Evolutionary conservation across 331 rosid genomes (phyloP), one percentile per base, ranked within the genome.

Genomic region (Arachis monticola): DNA sequence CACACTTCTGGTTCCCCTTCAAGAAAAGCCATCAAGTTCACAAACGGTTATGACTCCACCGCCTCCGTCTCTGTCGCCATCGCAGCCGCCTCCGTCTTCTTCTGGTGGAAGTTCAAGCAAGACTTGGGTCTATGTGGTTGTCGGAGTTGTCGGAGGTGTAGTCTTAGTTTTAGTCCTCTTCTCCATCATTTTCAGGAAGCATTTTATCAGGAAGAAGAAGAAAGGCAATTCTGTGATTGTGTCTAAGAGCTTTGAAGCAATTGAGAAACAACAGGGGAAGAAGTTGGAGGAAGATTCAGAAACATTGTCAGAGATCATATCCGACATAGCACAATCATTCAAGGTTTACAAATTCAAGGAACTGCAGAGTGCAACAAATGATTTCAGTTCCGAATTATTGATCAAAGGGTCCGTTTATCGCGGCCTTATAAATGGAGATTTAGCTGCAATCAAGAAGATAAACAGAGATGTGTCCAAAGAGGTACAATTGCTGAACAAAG

Each of bases 391-490:
- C 6, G 61, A 64, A 7, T 60, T 66, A 77, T 70, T 73, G 76
- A 84, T 88, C 48, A 79, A 72, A 55, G 93, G 90, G 13, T 80
- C 87, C 9, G 88, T 87, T 58, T 85, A 80, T 55, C 82, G 76
- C 0, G 91, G 85, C 32, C 57, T 42, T 6, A 83, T 88, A 12
- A 85, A 84, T 48, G 89, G 88, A 1, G 93, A 87, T 70, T 79
- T 74, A 64, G 91, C 88, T 10, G 92, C 97, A 9, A 82, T 91
- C 27, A 88, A 87, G 79, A 79, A 72, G 74, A 76, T 74, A 67
- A 67, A 88, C 60, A 90, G 88, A 41, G 92, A 87, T 61, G 92
- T 85, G 67, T 80, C 90, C 3, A 88, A 83, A 63, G 90, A 91
- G 85, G 74, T 88, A 42, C 69, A 75, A 52, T 55, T 91, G 50